These are phyloP conservation scores for Schizosaccharomyces versatilis DNA, from an alignment of 1,139 yeast genomes.

Conservation along the genomic window DNA sequence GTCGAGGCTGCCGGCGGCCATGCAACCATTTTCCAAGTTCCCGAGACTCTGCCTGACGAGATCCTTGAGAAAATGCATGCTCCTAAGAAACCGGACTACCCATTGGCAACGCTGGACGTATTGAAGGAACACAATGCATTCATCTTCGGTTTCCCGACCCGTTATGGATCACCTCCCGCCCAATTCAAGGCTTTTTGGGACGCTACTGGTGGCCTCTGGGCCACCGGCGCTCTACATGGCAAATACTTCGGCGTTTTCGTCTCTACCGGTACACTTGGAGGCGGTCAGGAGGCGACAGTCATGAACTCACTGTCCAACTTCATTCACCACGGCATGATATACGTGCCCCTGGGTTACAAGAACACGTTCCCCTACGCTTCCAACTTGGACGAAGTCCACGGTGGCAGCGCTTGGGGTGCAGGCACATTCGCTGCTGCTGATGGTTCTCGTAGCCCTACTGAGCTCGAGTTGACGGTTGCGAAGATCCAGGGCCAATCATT, in stretches of 20 bases:
- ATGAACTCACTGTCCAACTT: conserved; percentile 30
- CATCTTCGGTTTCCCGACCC: conserved; percentile 42
- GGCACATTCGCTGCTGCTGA: conserved; percentile 48
- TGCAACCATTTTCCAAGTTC: conserved; percentile 39
- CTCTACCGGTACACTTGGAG: conserved; percentile 37
- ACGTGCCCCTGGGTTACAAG: conserved; percentile 34
- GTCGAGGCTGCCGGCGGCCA: conserved; percentile 36
- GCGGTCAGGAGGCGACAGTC: conserved; percentile 41
- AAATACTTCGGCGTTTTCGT: conserved; percentile 38
- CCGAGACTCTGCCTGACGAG: conserved; percentile 34
- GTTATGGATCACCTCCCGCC: conserved; percentile 40
- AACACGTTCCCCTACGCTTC: conserved; percentile 30
- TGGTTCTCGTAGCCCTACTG: conserved; percentile 42
- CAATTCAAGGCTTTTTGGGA: conserved; percentile 56
- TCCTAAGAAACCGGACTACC: conserved; percentile 30
- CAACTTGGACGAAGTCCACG: conserved; percentile 39
- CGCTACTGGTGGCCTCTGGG: conserved; percentile 47
- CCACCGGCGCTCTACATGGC: conserved; percentile 32
- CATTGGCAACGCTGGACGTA: conserved; percentile 29
- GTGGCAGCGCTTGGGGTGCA: conserved; percentile 62
- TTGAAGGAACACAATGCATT: conserved; percentile 35
- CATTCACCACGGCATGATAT: conserved; percentile 38
- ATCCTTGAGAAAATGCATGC: conserved; percentile 29
- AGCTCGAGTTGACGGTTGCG: conserved; percentile 39
- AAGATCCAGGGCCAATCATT: conserved; percentile 41